These are phyloP conservation scores for Claviceps digitariae DNA, from an alignment of 2,329 filamentous ascomycete genomes.

Conservation along the genomic window DNA sequence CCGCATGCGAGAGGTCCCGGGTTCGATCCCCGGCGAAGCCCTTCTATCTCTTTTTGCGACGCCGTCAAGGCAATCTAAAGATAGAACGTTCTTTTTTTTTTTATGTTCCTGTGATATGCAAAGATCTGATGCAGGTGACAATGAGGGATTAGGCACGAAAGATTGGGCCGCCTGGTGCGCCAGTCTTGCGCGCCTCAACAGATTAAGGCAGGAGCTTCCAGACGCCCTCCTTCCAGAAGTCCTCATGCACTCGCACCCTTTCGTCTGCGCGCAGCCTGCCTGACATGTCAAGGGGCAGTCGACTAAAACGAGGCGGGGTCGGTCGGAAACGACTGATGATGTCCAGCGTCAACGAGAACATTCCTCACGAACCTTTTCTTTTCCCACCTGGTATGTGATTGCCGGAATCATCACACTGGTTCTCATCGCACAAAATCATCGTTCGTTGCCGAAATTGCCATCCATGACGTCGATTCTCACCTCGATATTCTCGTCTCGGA, in stretches of 20 bases:
- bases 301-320: no score
- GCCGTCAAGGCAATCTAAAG: no score
- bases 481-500: slow-evolving; percentile 4
- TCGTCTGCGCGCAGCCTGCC: no score
- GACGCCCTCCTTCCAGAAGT: not conserved
- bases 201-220: not conserved
- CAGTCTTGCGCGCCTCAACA: no score
- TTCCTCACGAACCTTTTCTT: not conserved
- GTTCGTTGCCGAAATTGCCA: not conserved
- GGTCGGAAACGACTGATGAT: not conserved
- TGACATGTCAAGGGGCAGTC: no score
- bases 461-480: slow-evolving; percentile 3
- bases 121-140: no score
- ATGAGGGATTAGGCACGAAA: no score
- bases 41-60: not conserved
- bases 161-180: no score
- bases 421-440: not conserved
- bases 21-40: slow-evolving; percentile 6
- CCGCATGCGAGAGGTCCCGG: slow-evolving; percentile 6
- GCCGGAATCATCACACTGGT: not conserved
- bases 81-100: no score
- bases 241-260: not conserved
- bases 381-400: not conserved
- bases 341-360: not conserved
- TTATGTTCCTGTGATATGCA: no score